Base-by-base conservation (phyloP, 1,139 yeast species). In the Geotrichum macrosporum region DNA sequence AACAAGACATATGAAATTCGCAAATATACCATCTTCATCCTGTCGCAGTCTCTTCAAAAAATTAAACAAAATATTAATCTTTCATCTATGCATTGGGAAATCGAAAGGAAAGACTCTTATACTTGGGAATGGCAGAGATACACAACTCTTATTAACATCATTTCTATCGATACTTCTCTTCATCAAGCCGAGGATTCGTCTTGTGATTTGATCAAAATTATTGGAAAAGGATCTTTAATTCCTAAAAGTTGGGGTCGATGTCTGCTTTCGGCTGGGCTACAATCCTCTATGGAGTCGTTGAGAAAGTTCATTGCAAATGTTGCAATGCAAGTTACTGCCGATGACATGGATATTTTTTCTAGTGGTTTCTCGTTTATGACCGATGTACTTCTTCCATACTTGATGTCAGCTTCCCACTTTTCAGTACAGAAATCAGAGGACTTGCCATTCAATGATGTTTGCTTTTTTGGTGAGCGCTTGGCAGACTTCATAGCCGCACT, bases 121-220 rank as follows among this genome's bases (percentile, higher is more conserved):
- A 57, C 76, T 31, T 69, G 69, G 13, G 77, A 79, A 39, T 88
- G 96, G 96, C 74, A 77, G 41, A 72, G 86, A 51, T 88, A 72
- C 57, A 72, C 79, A 29, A 84, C 95, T 0, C 67, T 88, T 12
- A 83, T 79, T 55, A 95, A 88, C 59, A 83, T 88, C 41, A 68
- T 86, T 34, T 94, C 88, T 1, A 75, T 88, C 41, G 96, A 88
- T 61, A 81, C 95, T 0, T 84, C 96, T 0, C 68, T 85, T 57
- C 89, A 88, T 58, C 96, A 88, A 64, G 80, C 92, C 0, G 81
- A 81, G 55, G 96, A 88, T 10, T 94, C 94, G 0, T 66, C 77
- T 1, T 66, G 67, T 5, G 95, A 86, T 58, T 75, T 88, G 35
- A 64, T 80, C 4, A 68, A 67, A 1, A 64, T 86, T 20, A 71